Evolutionary conservation across 176 grass and related monocot genomes (phyloP).

Genomic region (Hsuehochloa calcarea): DNA sequence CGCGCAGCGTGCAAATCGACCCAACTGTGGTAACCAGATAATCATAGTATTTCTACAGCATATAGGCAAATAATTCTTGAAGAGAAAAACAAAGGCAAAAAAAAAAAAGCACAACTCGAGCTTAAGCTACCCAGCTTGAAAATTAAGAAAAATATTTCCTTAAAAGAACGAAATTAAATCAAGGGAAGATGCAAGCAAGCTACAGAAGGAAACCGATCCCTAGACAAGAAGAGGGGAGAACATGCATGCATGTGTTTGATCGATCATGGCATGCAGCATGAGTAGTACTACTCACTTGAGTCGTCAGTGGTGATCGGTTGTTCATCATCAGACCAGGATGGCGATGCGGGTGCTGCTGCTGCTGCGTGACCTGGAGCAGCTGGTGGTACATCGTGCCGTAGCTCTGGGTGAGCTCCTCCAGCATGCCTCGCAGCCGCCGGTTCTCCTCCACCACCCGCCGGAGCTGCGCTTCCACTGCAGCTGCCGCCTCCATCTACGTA

Average conservation of each 20-base stretch:
- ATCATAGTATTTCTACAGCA: neutral
- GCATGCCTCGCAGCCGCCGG: conserved; percentile 33
- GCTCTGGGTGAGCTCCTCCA: conserved; percentile 46
- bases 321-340: conserved; percentile 27
- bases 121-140: neutral
- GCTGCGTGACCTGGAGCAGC: conserved; percentile 39
- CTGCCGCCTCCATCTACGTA: conserved; percentile 19
- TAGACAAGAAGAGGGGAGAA: neutral
- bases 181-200: neutral
- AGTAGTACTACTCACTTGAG: conserved; percentile 16
- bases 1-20: neutral
- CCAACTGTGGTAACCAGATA: too few species aligned
- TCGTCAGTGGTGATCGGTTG: conserved; percentile 4
- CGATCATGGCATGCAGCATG: neutral
- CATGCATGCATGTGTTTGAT: neutral
- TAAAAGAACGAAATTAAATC: neutral
- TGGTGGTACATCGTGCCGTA: conserved; percentile 47
- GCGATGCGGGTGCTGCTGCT: conserved; percentile 30
- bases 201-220: neutral
- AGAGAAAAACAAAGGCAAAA: neutral
- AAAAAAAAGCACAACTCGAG: neutral
- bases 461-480: conserved; percentile 29
- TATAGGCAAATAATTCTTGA: neutral
- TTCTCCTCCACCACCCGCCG: conserved; percentile 50
- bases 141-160: neutral